Percentiles rank a stretch among this genome's conserved stretches.
phyloP scores from a whole-genome alignment of 352 stramenopile species.

The Pythium insidiosum region DNA sequence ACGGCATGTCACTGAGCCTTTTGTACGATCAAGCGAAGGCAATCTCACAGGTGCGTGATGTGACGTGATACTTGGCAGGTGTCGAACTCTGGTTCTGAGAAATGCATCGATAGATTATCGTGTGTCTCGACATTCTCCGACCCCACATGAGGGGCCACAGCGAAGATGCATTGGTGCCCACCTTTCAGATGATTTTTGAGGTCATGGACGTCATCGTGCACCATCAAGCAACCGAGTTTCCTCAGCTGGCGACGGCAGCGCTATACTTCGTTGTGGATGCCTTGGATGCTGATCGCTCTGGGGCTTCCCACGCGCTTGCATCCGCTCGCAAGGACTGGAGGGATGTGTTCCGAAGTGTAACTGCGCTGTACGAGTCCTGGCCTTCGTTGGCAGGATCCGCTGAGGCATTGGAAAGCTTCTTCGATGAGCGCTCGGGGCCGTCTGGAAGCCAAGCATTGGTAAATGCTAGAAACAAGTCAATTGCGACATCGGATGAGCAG shows the following conservation, averaged over 20 bases:
- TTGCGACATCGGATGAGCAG: conserved; percentile 34
- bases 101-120: conserved; percentile 32
- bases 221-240: conserved; percentile 62
- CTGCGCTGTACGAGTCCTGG: conserved; percentile 39
- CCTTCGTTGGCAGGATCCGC: conserved; percentile 33
- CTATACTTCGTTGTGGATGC: conserved; percentile 47
- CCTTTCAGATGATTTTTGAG: conserved; percentile 59
- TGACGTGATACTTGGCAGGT: no score
- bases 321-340: no score
- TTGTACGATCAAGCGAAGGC: conserved; percentile 56
- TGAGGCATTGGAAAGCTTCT: conserved; percentile 32
- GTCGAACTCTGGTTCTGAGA: no score
- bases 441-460: no score
- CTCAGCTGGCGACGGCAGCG: conserved; percentile 36
- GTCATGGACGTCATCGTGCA: conserved; percentile 52
- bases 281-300: no score
- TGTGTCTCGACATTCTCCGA: no score
- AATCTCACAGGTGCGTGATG: conserved; percentile 55
- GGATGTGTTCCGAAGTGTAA: conserved; percentile 31
- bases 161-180: conserved; percentile 25
- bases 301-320: no score
- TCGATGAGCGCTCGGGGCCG: no score
- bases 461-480: conserved; percentile 30
- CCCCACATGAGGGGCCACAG: no score
- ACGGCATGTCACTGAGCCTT: conserved; percentile 50